Base-by-base conservation (phyloP, 768 basidiomycete genomes). In the Pleurotus salmoneostramineus region DNA sequence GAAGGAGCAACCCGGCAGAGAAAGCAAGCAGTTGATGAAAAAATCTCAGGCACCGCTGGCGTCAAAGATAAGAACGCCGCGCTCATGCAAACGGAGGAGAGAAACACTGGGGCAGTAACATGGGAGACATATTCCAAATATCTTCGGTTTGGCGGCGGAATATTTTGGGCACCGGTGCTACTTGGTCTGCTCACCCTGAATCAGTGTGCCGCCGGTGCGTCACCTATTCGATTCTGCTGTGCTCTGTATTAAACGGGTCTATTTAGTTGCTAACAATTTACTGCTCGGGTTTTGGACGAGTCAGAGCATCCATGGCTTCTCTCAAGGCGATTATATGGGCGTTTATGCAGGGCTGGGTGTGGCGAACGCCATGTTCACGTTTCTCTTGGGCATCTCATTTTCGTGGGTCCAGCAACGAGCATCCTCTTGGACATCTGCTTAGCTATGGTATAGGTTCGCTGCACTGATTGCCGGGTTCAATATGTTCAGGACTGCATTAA, bases 261-360 rank as follows among this genome's bases (percentile, higher is more conserved):
- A 17, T 6, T 17, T 56, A 82, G 88, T 91, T 34, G 82, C 78
- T 0, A 85, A 82, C 61, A 85, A 80, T 34, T 67, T 93, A 3
- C 83, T 88, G 72, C 77, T 93, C 15, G 88, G 88, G 0, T 89
- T 85, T 62, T 93, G 89, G 89, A 84, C 85, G 0, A 74, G 76
- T 0, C 58, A 73, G 14, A 79, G 72, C n/a, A 79, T 91, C 14
- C 58, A 62, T 4, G 79, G 82, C 2, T 87, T 89, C 65, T 66
- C 40, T 3, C 81, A 88, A 65, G 81, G 79, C 0, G 72, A 84
- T 35, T 93, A 93, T 67, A 91, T 93, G 81, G 87, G 71, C 58
- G 68, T 81, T 1, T 83, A 83, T 58, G 76, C 75, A 17, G 74
- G 70, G 3, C 65, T 83, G 34, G 83, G 84, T 55, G 72, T 72